Conservation (phyloP, 2,329 filamentous ascomycete genomes). For the Ophiostoma piceae region DNA sequence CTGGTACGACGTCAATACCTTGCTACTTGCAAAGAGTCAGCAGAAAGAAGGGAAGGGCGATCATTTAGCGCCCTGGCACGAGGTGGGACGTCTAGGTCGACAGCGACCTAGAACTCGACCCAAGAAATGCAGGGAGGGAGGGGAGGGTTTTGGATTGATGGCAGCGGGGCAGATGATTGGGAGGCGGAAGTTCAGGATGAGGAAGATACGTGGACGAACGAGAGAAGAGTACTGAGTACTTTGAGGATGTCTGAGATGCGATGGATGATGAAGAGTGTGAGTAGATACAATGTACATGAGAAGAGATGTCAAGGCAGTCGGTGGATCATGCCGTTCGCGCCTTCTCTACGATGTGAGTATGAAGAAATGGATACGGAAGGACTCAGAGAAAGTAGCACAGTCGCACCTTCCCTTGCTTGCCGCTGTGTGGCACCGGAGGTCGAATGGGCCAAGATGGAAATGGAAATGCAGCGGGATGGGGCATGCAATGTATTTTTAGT, state of each 20-base stretch:
- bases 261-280: background rate
- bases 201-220: conserved; percentile 16
- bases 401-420: background rate
- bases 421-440: conserved; percentile 3
- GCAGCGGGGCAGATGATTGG: conserved; percentile 24
- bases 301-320: no score
- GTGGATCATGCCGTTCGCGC: conserved; percentile 5
- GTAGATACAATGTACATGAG: no score
- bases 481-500: background rate
- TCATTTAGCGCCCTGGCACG: conserved; percentile 20
- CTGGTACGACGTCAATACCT: no score
- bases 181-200: background rate
- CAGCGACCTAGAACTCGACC: conserved; percentile 20
- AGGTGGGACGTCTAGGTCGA: conserved; percentile 16
- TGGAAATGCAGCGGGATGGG: background rate
- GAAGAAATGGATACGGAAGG: background rate
- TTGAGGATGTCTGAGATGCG: background rate
- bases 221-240: background rate
- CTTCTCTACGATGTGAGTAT: background rate
- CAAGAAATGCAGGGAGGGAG: conserved; percentile 24
- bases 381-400: background rate
- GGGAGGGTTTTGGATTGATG: conserved; percentile 25
- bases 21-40: background rate
- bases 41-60: conserved; percentile 14
- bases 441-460: background rate